Percentiles rank a stretch among this genome's conserved stretches.
Evolutionary conservation across 164 flowering plant species (phyloP).

Genomic region (Nymphaea thermarum): DNA sequence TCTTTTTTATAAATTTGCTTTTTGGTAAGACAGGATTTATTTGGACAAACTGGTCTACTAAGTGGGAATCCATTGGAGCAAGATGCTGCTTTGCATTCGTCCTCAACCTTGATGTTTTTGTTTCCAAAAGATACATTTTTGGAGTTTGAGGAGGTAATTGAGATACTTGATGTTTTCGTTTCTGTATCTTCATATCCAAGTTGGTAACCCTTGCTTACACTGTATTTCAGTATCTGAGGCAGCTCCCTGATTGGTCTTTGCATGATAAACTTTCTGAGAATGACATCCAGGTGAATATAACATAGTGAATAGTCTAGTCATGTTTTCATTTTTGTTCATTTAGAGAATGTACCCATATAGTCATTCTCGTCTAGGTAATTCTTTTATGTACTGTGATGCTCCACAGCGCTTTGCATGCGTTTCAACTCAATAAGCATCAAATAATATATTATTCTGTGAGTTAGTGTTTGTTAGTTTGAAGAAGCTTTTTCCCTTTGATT

Average conservation of each 20-base stretch:
- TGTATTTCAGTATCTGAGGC: conserved; percentile 45
- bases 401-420: too few species aligned
- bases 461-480: too few species aligned
- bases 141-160: conserved; percentile 71
- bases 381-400: too few species aligned
- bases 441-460: too few species aligned
- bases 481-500: too few species aligned
- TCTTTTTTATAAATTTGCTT: background rate
- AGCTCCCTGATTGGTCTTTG: conserved; percentile 47
- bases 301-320: background rate
- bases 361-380: too few species aligned
- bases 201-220: background rate
- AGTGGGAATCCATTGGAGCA: conserved; percentile 53
- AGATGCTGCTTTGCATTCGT: conserved; percentile 60
- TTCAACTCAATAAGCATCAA: too few species aligned
- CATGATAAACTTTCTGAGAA: conserved; percentile 72
- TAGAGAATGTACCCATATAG: too few species aligned
- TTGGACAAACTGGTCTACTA: conserved; percentile 64
- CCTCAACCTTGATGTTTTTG: conserved; percentile 80
- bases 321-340: too few species aligned
- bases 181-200: background rate
- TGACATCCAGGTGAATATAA: conserved; percentile 64
- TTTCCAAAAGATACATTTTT: conserved; percentile 59
- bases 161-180: background rate
- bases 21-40: conserved; percentile 34